Base-by-base conservation (phyloP, 2,329 filamentous ascomycete species). In the Curvularia spicifera region DNA sequence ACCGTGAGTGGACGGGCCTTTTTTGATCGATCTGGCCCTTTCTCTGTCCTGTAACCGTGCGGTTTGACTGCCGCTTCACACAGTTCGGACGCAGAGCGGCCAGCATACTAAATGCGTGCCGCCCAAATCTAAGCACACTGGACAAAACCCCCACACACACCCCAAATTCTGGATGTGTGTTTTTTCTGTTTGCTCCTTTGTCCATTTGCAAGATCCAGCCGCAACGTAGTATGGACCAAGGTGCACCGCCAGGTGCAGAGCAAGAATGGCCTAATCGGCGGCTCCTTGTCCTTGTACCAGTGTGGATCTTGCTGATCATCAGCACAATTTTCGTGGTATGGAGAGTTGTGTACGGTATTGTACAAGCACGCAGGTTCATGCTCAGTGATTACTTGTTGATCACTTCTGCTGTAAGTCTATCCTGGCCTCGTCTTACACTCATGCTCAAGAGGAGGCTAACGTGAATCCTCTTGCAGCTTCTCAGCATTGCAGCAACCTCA, bases 321-420 rank as follows among this genome's bases (percentile, higher is more conserved):
- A 67, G 63, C 28, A 68, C 65, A 1, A 40, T 50, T n/a, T 71
- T 70, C 48, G 46, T 71, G n/a, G 20, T 64, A 39, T 70, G 69
- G 67, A 67, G 69, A 61, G 43, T 66, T 37, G 56, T 64, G 5
- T 71, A 71, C 53, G 66, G 69, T 1, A 28, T 68, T 24, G 53
- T 56, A 51, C 53, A 59, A 44, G 50, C 48, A 22, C 64, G 69
- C 45, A 69, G 55, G 35, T 69, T 71, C 49, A 61, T 71, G 61
- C 20, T 57, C 15, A 66, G 63, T 48, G 69, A 71, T 55, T 69
- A 70, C 47, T n/a, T 71, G 51, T 54, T 72, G 53, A 68, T 72
- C 54, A 61, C 69, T 37, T 66, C 69, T 35, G 59, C 60, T 53
- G 68, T 71, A 60, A 56, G 69, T 68, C 24, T 31, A 18, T 6